Base-by-base conservation (phyloP, 257 asterid genomes). In the Linaria vulgaris region DNA sequence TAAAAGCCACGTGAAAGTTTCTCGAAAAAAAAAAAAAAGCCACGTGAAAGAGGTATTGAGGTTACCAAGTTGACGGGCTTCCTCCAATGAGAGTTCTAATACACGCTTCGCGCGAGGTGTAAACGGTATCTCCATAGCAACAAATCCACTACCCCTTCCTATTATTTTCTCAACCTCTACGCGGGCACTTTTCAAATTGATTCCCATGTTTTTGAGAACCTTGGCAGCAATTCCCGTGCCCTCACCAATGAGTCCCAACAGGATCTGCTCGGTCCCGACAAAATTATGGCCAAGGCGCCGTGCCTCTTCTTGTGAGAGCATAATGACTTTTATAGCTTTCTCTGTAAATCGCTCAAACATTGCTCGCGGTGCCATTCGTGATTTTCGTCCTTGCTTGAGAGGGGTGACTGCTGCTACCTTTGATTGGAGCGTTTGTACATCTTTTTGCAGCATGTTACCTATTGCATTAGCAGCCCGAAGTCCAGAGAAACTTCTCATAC, bases 261-360 rank as follows among this genome's bases (percentile, higher is more conserved):
- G 70, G 66, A 92, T 89, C 80, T 92, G 99, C 78, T 92, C 99
- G 1, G 99, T 92, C 50, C 99, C 99, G 19, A 92, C 99, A 59
- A 86, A 87, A 73, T 92, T 92, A 69, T 89, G 99, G 63, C 99
- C 99, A 64, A 92, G 95, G 45, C 99, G 70, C 58, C 99, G 87
- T 22, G 99, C 95, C 85, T 92, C 99, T 82, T 92, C 99, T 69
- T 92, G 99, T 7, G 99, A 96, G 72, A 92, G 99, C 97, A 92
- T 92, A 60, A 92, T 87, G 31, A 92, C 99, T 69, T 92, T 92
- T 24, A 92, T 92, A 27, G 99, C 97, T 68, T 92, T 92, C 70
- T 92, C 99, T 0, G 99, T 92, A 76, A 92, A 92, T 54, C 99
- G 96, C 79, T 92, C 99, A 72, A 92, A 92, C 99, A 92, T 92